Conservation (phyloP, 2,329 filamentous ascomycete species). For the Ambrosiella beaveri region DNA sequence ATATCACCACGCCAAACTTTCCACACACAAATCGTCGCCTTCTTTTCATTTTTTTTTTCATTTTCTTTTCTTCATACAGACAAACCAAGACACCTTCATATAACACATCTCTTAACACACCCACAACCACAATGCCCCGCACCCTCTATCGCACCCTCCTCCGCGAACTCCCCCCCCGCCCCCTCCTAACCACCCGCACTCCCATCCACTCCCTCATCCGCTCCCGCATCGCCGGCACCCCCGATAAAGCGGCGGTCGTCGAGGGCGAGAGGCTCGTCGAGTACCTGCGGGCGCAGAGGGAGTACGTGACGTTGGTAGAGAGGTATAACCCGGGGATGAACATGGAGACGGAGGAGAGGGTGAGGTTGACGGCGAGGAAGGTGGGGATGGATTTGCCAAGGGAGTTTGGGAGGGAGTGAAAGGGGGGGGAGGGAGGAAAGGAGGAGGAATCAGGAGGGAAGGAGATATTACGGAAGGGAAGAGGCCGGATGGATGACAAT, state of each 20-base stretch:
- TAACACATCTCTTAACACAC: not conserved
- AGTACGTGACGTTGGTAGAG: slow-evolving; percentile 66
- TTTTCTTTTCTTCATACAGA: not conserved
- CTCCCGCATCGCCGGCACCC: slow-evolving; percentile 17
- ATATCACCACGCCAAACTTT: too few relatives aligned
- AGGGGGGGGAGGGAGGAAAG: not conserved
- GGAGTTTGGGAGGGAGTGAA: slow-evolving; percentile 27
- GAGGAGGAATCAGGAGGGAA: not conserved
- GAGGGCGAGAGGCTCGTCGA: slow-evolving; percentile 57
- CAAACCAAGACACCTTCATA: not conserved
- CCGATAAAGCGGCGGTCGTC: slow-evolving; percentile 13
- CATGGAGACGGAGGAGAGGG: slow-evolving; percentile 70
- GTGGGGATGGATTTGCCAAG: slow-evolving; percentile 80
- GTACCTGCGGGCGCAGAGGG: slow-evolving; percentile 72
- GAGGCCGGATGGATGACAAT: not conserved
- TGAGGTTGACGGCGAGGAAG: slow-evolving; percentile 65
- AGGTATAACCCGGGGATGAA: slow-evolving; percentile 87
- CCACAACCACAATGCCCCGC: slow-evolving; percentile 29
- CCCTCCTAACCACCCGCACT: slow-evolving; percentile 40
- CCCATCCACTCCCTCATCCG: slow-evolving; percentile 52
- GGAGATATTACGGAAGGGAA: not conserved
- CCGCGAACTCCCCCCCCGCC: slow-evolving; percentile 67
- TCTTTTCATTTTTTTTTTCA: not conserved
- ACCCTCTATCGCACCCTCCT: slow-evolving; percentile 77
- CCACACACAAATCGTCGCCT: not conserved